A percentile compares a stretch with the other conserved stretches of the same genome.
Conservation (phyloP, 1,284 basidiomycete species). For the Tilletia horrida region DNA sequence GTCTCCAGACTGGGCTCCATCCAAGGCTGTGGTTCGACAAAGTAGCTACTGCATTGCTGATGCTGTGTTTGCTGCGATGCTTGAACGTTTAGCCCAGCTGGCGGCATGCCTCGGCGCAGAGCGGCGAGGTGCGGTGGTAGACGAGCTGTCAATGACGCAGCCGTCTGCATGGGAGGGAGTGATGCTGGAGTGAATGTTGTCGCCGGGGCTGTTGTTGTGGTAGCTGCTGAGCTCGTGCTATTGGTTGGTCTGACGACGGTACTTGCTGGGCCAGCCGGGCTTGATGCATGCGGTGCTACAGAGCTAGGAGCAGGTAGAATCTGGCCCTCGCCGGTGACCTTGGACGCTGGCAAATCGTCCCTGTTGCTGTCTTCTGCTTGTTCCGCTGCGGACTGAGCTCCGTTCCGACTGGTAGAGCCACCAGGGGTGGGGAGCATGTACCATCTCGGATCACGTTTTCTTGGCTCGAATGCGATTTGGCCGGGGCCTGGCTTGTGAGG, state of each 20-base stretch:
- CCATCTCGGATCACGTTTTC: constrained; percentile 23
- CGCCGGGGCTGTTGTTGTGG: background rate
- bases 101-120: constrained; percentile 28
- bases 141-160: constrained; percentile 34
- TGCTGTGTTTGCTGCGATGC: constrained; percentile 19
- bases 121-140: constrained; percentile 46
- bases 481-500: constrained; percentile 48
- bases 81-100: background rate
- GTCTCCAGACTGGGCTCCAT: constrained; percentile 76
- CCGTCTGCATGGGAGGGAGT: constrained; percentile 29
- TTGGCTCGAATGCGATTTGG: constrained; percentile 46
- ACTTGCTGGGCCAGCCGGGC: no score
- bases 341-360: no score
- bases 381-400: no score
- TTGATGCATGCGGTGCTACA: no score
- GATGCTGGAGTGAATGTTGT: background rate
- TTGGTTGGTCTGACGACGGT: no score
- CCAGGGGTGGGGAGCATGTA: no score
- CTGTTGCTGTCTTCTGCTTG: no score
- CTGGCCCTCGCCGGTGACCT: no score
- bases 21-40: constrained; percentile 96
- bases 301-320: no score
- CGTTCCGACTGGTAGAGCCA: no score
- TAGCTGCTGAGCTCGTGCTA: constrained; percentile 8
- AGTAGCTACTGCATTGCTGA: constrained; percentile 85